phyloP scores from a whole-genome alignment of 2,329 filamentous ascomycete genomes.

The Cephalotrichum gorgonifer region DNA sequence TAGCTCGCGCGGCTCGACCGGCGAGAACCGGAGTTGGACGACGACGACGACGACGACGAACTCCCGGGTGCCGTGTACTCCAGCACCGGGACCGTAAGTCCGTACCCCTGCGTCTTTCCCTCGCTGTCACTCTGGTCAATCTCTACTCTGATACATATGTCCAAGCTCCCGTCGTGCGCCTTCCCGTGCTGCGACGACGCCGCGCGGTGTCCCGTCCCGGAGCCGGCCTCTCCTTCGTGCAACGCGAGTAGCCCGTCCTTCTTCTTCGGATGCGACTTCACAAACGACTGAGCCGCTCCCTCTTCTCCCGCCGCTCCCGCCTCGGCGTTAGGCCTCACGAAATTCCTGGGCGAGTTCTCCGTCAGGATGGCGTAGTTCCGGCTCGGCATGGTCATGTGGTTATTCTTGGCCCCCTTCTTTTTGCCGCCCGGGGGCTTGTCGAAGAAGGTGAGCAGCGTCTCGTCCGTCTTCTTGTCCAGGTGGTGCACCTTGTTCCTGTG shows the following conservation, averaged over 20 bases:
- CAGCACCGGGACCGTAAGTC: constrained; percentile 73
- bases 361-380: constrained; percentile 89
- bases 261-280: constrained; percentile 21
- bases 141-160: constrained; percentile 80
- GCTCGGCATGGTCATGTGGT: constrained; percentile 82
- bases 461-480: constrained; percentile 64
- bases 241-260: constrained; percentile 63
- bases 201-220: constrained; percentile 69
- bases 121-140: constrained; percentile 72
- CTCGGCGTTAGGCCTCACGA: background rate
- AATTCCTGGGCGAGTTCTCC: constrained; percentile 63
- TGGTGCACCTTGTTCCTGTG: constrained; percentile 77
- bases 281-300: background rate
- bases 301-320: background rate
- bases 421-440: constrained; percentile 71
- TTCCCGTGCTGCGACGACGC: constrained; percentile 49
- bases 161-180: constrained; percentile 52
- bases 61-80: constrained; percentile 16
- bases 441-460: constrained; percentile 90
- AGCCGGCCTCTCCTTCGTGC: constrained; percentile 64
- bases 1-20: background rate
- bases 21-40: background rate
- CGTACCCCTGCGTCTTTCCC: constrained; percentile 73
- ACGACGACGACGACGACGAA: background rate
- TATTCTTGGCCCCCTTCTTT: constrained; percentile 64